phyloP scores from a whole-genome alignment of 345 rosid genomes.

The Hirschfeldia incana region DNA sequence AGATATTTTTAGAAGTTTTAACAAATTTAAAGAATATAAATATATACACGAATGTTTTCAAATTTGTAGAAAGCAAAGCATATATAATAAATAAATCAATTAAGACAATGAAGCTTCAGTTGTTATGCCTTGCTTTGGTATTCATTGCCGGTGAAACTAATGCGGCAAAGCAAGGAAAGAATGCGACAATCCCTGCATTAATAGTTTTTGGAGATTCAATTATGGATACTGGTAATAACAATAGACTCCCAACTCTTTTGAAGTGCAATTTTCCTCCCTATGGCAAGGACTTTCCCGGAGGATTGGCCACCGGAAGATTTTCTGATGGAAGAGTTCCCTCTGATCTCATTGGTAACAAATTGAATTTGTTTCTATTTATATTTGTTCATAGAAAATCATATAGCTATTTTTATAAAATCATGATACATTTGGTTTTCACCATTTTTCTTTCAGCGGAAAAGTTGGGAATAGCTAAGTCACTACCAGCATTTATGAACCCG shows the following conservation, averaged over 20 bases:
- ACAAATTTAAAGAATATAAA: neutral
- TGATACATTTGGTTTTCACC: neutral
- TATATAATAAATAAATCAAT: neutral
- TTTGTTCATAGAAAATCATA: neutral
- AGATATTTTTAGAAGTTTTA: conserved; percentile 11
- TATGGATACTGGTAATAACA: too few relatives aligned
- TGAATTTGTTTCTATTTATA: neutral
- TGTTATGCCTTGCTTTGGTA: neutral
- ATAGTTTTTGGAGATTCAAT: too few relatives aligned
- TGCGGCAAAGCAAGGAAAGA: too few relatives aligned
- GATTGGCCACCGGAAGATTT: conserved; percentile 22
- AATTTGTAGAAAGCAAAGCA: neutral
- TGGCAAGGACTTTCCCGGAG: conserved; percentile 16
- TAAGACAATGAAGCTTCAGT: conserved; percentile 21
- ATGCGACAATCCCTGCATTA: too few relatives aligned
- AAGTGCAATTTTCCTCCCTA: conserved; percentile 32
- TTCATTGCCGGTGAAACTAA: too few relatives aligned
- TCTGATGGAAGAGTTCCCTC: conserved; percentile 34
- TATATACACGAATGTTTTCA: neutral
- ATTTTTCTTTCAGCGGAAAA: conserved; percentile 40
- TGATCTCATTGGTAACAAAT: conserved; percentile 25
- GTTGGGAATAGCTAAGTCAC: conserved; percentile 46
- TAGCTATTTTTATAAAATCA: neutral
- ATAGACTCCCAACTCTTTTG: too few relatives aligned
- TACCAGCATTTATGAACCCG: conserved; percentile 58